Percentiles rank a stretch among this genome's conserved stretches.
These are phyloP conservation scores for Paramecium caudatum DNA, from an alignment of 73 alveolate genomes.

Conservation along the genomic window DNA sequence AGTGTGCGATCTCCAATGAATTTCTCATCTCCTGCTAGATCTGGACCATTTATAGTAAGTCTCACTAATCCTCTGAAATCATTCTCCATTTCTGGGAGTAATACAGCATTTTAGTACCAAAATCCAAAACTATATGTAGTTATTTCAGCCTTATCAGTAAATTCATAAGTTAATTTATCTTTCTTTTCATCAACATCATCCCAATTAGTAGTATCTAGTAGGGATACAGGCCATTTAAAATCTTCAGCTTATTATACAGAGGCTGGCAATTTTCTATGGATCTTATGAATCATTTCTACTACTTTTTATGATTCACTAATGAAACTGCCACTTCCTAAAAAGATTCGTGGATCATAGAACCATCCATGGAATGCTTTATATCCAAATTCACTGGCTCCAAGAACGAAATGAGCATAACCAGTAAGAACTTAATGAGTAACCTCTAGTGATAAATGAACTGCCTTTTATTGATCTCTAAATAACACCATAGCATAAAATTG, in stretches of 20 bases:
- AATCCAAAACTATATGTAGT: neutral
- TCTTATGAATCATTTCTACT: conserved; percentile 7
- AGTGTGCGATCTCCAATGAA: conserved; percentile 60
- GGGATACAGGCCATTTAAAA: conserved; percentile 57
- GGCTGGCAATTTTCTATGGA: conserved; percentile 46
- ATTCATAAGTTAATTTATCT: neutral
- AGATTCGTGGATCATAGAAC: conserved; percentile 56
- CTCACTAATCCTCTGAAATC: conserved; percentile 42
- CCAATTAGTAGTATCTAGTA: conserved; percentile 40
- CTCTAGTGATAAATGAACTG: conserved; percentile 5
- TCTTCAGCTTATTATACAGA: neutral
- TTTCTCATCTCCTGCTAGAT: neutral
- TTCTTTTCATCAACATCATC: conserved; percentile 1
- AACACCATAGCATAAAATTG: conserved; percentile 27
- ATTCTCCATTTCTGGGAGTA: conserved; percentile 54
- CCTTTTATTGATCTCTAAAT: conserved; percentile 43
- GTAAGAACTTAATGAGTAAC: conserved; percentile 44
- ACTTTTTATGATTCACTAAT: conserved; percentile 19
- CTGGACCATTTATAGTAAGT: conserved; percentile 45
- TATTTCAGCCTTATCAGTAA: neutral
- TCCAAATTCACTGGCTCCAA: conserved; percentile 59
- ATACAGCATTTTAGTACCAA: conserved; percentile 61
- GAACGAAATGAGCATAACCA: conserved; percentile 21
- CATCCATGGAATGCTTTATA: conserved; percentile 46
- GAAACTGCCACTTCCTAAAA: conserved; percentile 27